Base-by-base conservation (phyloP, 306 rosid species). In the Sesbania bispinosa region DNA sequence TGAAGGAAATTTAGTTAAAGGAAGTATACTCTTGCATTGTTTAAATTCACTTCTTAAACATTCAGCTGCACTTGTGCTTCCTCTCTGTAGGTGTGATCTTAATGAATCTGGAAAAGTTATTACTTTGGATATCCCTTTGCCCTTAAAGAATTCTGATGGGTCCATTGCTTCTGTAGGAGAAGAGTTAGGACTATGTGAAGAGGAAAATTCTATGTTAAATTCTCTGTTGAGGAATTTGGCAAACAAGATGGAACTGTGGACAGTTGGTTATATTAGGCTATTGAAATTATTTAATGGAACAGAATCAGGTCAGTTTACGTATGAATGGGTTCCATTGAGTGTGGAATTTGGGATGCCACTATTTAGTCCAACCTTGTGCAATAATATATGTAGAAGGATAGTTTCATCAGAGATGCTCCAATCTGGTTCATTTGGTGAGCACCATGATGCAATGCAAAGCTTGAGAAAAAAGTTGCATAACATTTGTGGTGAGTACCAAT, bases 291-390 rank as follows among this genome's bases (percentile, higher is more conserved):
- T 67, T 61, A 77, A 71, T 67, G 99, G 86, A 76, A 82, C 78
- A 79, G 89, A 86, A 50, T 54, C 63, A 0, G 79, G 59, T 36
- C 77, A 80, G 61, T 84, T 81, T 55, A 91, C 77, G 77, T 86
- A 83, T 80, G 96, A 94, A 64, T 94, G 97, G 99, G 96, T 94
- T 50, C 99, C 96, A 1, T 77, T 91, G 86, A 89, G 96, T 51
- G 88, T 91, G 50, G 99, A 86, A 77, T 94, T 94, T 48, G 99
- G 99, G 59, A 80, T 94, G 75, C 97, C 99, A 26, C 85, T 94
- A 38, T 94, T 86, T 78, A 91, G 90, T 83, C 99, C 97, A 18
- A 86, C 81, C 39, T 66, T 94, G 76, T 91, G 97, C 62, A 82
- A 77, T 70, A 75, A 71, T 53, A 94, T 89, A 61, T 91, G 99